Evolutionary conservation across 352 stramenopile species (phyloP).

Genomic region (Phytophthora palmivora): DNA sequence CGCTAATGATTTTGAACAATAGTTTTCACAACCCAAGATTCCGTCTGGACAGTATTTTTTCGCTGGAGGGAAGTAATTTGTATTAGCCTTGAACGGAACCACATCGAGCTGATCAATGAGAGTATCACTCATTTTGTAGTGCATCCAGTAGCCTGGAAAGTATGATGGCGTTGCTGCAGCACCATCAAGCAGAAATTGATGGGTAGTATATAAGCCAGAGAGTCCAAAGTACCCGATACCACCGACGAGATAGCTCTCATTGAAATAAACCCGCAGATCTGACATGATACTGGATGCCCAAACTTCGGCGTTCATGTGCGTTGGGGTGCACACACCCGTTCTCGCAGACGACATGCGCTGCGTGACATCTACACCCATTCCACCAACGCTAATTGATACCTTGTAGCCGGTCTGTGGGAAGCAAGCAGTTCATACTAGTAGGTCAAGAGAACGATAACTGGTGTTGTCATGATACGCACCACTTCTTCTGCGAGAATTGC

Average conservation of each 20-base stretch:
- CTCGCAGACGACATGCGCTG: conserved; percentile 46
- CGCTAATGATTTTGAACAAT: conserved; percentile 50
- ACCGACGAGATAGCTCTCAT: conserved; percentile 53
- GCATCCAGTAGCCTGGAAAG: conserved; percentile 57
- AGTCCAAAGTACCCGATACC: conserved; percentile 49
- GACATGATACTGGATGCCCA: conserved; percentile 49
- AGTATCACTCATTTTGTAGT: conserved; percentile 48
- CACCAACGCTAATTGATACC: conserved; percentile 30
- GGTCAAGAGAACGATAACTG: too few relatives aligned
- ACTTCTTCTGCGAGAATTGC: conserved; percentile 59
- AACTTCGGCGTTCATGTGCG: conserved; percentile 65
- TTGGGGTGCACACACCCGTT: conserved; percentile 52
- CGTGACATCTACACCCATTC: conserved; percentile 11
- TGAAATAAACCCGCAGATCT: conserved; percentile 47
- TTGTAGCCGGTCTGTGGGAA: conserved; percentile 40
- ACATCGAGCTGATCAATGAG: conserved; percentile 45
- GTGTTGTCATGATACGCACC: conserved; percentile 9
- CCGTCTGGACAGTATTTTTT: conserved; percentile 38
- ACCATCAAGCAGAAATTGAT: conserved; percentile 38
- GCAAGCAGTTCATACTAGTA: too few relatives aligned
- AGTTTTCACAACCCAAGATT: conserved; percentile 50
- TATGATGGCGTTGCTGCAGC: conserved; percentile 24
- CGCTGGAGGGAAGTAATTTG: conserved; percentile 38
- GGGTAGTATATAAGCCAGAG: conserved; percentile 57
- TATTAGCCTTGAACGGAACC: conserved; percentile 34